A percentile compares a stretch with the other conserved stretches of the same genome.
phyloP scores from a whole-genome alignment of 2,329 filamentous ascomycete genomes.

The Ceratocystis eucalypticola region DNA sequence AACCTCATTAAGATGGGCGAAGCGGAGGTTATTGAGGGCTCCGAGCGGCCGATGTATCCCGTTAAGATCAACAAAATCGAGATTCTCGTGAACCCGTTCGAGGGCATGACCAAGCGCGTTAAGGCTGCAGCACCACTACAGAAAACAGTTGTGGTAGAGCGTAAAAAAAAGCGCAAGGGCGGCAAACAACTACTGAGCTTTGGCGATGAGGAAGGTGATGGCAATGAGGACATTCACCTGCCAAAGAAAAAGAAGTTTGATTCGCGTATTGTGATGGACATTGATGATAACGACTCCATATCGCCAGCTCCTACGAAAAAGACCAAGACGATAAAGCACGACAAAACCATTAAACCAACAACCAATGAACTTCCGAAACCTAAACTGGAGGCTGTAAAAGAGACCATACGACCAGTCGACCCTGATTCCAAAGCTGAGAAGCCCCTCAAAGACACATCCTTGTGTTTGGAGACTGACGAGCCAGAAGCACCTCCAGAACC shows the following conservation, averaged over 20 bases:
- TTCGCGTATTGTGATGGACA: slow-evolving; percentile 54
- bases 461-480: slow-evolving; percentile 11
- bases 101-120: slow-evolving; percentile 61
- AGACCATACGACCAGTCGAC: background rate
- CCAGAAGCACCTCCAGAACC: slow-evolving; percentile 16
- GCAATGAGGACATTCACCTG: slow-evolving; percentile 39
- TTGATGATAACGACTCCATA: slow-evolving; percentile 26
- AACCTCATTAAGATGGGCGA: slow-evolving; percentile 91
- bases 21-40: slow-evolving; percentile 62
- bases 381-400: background rate
- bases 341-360: background rate
- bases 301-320: slow-evolving; percentile 15
- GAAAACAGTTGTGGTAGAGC: slow-evolving; percentile 31
- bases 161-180: slow-evolving; percentile 56
- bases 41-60: slow-evolving; percentile 74
- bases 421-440: background rate
- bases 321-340: background rate
- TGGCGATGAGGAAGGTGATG: slow-evolving; percentile 54
- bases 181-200: slow-evolving; percentile 70
- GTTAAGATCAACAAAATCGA: slow-evolving; percentile 63
- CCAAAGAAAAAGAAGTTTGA: slow-evolving; percentile 70
- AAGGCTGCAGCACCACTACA: slow-evolving; percentile 31
- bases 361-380: background rate
- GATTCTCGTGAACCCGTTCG: slow-evolving; percentile 68
- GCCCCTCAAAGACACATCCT: background rate